phyloP scores from a whole-genome alignment of 2,329 filamentous ascomycete genomes.

The Pyricularia sp. region DNA sequence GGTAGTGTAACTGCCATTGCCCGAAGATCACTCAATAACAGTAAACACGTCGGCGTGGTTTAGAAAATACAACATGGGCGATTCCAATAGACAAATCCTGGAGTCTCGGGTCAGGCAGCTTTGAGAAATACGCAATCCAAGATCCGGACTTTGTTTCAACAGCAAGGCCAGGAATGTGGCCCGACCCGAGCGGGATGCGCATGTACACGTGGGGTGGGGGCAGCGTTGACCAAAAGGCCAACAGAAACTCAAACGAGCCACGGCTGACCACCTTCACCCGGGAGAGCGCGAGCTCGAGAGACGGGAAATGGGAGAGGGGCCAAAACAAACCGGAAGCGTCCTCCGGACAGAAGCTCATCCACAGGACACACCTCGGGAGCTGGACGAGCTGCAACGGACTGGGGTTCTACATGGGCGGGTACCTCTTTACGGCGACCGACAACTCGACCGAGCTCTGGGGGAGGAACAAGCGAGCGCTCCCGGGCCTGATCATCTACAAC shows the following conservation, averaged over 20 bases:
- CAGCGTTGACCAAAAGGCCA: background rate
- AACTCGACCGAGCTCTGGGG: background rate
- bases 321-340: background rate
- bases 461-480: background rate
- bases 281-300: background rate
- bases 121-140: background rate
- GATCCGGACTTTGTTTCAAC: background rate
- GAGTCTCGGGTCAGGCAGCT: background rate
- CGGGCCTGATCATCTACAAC: constrained; percentile 1
- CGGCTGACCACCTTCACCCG: background rate
- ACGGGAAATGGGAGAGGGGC: background rate
- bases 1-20: background rate
- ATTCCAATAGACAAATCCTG: background rate
- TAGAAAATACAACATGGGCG: constrained; percentile 1
- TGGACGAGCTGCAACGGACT: background rate
- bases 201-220: background rate
- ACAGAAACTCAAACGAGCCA: background rate
- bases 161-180: background rate
- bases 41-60: background rate
- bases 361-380: background rate
- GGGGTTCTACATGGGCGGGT: background rate
- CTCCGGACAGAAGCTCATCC: background rate
- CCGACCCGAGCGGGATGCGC: background rate
- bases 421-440: background rate
- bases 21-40: background rate